Evolutionary conservation across 2,329 filamentous ascomycete genomes (phyloP), one percentile per base, ranked within the genome.

Genomic region (Aspergillus sergii): DNA sequence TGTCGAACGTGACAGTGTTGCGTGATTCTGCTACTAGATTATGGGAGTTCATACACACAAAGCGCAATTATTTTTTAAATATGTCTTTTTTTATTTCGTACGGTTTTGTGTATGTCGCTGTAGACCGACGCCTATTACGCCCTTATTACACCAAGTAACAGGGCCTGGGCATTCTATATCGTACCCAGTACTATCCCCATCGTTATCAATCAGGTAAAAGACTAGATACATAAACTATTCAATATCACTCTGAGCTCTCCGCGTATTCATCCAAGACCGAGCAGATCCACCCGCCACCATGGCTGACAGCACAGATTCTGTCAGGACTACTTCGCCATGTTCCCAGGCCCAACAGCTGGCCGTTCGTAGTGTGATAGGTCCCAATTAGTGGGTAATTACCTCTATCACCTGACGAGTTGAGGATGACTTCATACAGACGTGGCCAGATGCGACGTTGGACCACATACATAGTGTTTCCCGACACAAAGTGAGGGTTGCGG

Each of bases 301-400:
- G 32, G n/a, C 64, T 66, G 2, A 71, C 23, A 9, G 69, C 66
- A 28, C 65, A 69, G 3, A 69, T 36, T 21, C 70, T 62, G 16
- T 66, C 63, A 23, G 71, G 64, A 43, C 72, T 66, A 43, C 71
- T 65, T 50, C 70, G 64, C 73, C 72, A 74, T 21, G 64, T 46
- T 39, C 70, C 72, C 23, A 75, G 16, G 6, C 71, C 68, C 10
- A 76, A 55, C 4, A 67, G 69, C 51, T 68, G 30, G 0, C 73
- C 73, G 45, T 75, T 65, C 1, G 69, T 55, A 9, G 64, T 51
- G 60, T 73, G 68, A 59, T 69, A 76, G 0, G 72, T 74, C 4
- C 72, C 72, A 54, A 76, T 65, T 7, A 73, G 60, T 53, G 64
- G 69, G 32, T 61, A 63, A 12, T n/a, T 8, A 7, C 14, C 26